These are phyloP conservation scores for Peterozyma xylosa DNA, from an alignment of 805 yeast species.

Conservation along the genomic window DNA sequence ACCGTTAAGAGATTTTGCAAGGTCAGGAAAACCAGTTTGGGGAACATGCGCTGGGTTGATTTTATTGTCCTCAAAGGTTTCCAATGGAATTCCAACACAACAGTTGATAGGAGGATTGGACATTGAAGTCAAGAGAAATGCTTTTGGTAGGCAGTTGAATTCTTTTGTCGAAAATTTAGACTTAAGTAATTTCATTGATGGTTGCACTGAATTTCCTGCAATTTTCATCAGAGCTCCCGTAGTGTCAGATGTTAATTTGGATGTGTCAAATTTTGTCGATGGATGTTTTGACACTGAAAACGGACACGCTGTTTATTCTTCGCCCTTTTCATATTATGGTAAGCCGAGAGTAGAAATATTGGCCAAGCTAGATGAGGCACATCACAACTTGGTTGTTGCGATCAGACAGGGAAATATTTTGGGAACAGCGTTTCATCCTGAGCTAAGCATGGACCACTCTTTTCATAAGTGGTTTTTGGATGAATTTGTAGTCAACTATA, in stretches of 20 bases:
- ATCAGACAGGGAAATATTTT: conserved; percentile 59
- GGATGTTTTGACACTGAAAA: neutral
- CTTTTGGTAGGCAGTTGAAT: conserved; percentile 72
- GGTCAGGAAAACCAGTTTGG: conserved; percentile 56
- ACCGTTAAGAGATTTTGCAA: conserved; percentile 45
- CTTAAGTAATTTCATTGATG: conserved; percentile 31
- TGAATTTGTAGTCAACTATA: conserved; percentile 36
- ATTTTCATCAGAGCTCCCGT: conserved; percentile 77
- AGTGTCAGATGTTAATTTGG: conserved; percentile 22
- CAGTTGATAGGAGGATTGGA: conserved; percentile 56
- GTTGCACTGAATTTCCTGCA: conserved; percentile 27
- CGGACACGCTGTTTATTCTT: neutral
- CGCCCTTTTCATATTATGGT: conserved; percentile 7
- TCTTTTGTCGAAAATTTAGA: conserved; percentile 48
- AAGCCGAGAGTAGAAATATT: conserved; percentile 31
- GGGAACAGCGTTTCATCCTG: conserved; percentile 82
- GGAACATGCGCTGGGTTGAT: conserved; percentile 86
- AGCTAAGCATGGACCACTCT: conserved; percentile 47
- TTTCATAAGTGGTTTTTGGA: conserved; percentile 68
- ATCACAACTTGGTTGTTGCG: conserved; percentile 49
- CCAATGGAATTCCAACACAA: conserved; percentile 47
- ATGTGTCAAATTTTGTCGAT: conserved; percentile 11
- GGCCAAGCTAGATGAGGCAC: conserved; percentile 25
- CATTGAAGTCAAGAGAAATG: conserved; percentile 60
- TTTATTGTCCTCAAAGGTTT: conserved; percentile 46